Conservation (phyloP, 176 grass and related monocot species). For the Aegilops tauschii region DNA sequence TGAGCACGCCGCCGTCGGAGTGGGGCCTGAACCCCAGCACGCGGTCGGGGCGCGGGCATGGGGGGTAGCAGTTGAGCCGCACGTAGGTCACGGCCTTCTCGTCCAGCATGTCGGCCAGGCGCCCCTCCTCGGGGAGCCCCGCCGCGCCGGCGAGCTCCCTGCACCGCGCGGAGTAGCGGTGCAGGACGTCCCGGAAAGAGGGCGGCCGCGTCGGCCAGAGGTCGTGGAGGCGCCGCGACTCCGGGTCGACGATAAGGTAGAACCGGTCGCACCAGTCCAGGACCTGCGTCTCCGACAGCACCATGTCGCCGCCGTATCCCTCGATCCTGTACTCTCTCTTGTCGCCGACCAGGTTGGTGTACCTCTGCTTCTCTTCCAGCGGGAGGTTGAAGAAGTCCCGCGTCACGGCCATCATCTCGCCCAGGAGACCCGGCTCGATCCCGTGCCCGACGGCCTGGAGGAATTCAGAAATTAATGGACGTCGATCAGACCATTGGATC, state of each 20-base stretch:
- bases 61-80: constrained; percentile 50
- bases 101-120: constrained; percentile 26
- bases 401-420: constrained; percentile 4
- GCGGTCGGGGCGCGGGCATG: constrained; percentile 32
- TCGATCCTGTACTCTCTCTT: constrained; percentile 48
- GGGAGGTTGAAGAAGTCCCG: constrained; percentile 39
- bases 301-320: constrained; percentile 53
- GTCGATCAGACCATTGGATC: neutral
- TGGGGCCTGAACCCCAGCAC: constrained; percentile 55
- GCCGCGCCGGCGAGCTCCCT: constrained; percentile 20
- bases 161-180: constrained; percentile 36
- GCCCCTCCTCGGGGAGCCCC: constrained; percentile 1
- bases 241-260: constrained; percentile 44
- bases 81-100: constrained; percentile 23
- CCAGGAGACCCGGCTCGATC: constrained; percentile 28
- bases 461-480: neutral
- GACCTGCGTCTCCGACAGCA: constrained; percentile 30
- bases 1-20: constrained; percentile 41
- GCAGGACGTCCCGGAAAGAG: constrained; percentile 39
- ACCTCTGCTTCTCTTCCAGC: constrained; percentile 47
- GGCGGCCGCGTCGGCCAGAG: constrained; percentile 45
- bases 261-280: constrained; percentile 54
- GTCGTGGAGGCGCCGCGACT: constrained; percentile 10
- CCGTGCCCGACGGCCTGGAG: constrained; percentile 44
- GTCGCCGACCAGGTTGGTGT: constrained; percentile 48